A percentile compares a stretch with the other conserved stretches of the same genome.
These are phyloP conservation scores for Aspergillus hiratsukae DNA, from an alignment of 2,329 filamentous ascomycete species.

Conservation along the genomic window DNA sequence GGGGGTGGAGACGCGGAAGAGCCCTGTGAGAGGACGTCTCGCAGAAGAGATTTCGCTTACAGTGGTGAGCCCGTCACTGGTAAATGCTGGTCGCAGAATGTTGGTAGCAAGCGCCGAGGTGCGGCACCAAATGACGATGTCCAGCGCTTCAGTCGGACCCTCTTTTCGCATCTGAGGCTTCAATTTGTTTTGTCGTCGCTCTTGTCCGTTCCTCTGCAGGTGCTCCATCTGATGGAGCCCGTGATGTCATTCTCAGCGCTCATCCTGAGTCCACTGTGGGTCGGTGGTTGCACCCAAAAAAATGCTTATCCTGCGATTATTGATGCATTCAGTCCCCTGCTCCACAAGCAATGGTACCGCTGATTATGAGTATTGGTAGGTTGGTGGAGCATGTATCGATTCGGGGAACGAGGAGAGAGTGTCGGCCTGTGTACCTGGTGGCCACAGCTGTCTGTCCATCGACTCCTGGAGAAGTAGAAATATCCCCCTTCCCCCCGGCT, in stretches of 20 bases:
- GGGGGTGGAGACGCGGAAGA: constrained; percentile 1
- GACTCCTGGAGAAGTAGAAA: constrained; percentile 23
- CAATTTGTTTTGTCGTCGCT: neutral
- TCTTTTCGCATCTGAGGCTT: neutral
- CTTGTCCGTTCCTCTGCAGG: neutral
- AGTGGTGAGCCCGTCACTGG: neutral
- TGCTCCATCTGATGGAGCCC: neutral
- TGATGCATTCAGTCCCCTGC: constrained; percentile 27
- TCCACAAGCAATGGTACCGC: constrained; percentile 17
- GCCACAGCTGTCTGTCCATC: constrained; percentile 19
- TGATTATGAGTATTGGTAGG: constrained; percentile 8
- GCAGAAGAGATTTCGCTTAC: neutral
- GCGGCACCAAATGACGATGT: neutral
- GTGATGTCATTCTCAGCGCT: constrained; percentile 21
- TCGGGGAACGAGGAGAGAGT: constrained; percentile 11
- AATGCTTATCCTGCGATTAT: constrained; percentile 31
- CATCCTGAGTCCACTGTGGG: constrained; percentile 1
- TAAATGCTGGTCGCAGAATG: neutral
- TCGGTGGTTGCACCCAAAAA: constrained; percentile 2
- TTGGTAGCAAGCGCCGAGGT: neutral
- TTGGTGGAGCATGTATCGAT: constrained; percentile 11
- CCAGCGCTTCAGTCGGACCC: neutral
- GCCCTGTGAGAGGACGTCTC: neutral
- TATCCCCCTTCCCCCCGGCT: constrained; percentile 19
- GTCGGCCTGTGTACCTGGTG: constrained; percentile 10